Percentiles rank a stretch among this genome's conserved stretches.
Conservation (phyloP, 1,284 basidiomycete genomes). For the Phellinidium pouzarii region DNA sequence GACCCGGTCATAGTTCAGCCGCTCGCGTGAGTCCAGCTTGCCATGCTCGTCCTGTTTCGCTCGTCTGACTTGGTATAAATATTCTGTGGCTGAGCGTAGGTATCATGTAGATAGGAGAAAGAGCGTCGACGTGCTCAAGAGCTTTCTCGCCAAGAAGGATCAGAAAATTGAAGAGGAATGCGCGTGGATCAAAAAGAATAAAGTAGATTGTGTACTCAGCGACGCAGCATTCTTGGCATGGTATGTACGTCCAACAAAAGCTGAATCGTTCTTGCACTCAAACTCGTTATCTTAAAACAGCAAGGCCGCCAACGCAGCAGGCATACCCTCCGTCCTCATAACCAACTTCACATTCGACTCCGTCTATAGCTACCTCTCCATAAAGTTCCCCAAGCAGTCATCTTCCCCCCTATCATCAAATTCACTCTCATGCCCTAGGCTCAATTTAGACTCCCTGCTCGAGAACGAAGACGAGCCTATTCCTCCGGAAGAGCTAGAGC, state of each 20-base stretch:
- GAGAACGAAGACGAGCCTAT: conserved; percentile 50
- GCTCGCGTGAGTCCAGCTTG: conserved; percentile 45
- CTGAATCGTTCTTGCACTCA: too few relatives aligned
- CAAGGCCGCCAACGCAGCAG: conserved; percentile 56
- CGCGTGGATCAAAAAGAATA: conserved; percentile 47
- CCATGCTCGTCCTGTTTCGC: not conserved
- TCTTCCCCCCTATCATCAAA: conserved; percentile 29
- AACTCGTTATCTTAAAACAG: too few relatives aligned
- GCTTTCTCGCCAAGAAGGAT: conserved; percentile 52
- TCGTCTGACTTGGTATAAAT: too few relatives aligned
- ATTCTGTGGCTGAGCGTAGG: conserved; percentile 27
- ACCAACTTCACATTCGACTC: conserved; percentile 82
- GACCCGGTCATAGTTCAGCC: conserved; percentile 71
- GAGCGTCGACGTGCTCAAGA: conserved; percentile 55
- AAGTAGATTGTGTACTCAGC: conserved; percentile 58
- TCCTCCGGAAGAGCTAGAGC: conserved; percentile 39
- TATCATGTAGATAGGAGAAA: conserved; percentile 65
- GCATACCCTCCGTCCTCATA: conserved; percentile 61
- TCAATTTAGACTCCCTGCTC: too few relatives aligned
- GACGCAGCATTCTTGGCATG: conserved; percentile 76
- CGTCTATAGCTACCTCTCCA: conserved; percentile 69
- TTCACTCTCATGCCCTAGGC: not conserved
- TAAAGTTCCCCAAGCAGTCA: conserved; percentile 22
- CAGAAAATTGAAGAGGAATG: conserved; percentile 48
- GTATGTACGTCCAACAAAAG: conserved; percentile 35